Percentiles rank a stretch among this genome's conserved stretches.
phyloP scores from a whole-genome alignment of 2,329 filamentous ascomycete genomes.

The Fusarium tjaetaba region DNA sequence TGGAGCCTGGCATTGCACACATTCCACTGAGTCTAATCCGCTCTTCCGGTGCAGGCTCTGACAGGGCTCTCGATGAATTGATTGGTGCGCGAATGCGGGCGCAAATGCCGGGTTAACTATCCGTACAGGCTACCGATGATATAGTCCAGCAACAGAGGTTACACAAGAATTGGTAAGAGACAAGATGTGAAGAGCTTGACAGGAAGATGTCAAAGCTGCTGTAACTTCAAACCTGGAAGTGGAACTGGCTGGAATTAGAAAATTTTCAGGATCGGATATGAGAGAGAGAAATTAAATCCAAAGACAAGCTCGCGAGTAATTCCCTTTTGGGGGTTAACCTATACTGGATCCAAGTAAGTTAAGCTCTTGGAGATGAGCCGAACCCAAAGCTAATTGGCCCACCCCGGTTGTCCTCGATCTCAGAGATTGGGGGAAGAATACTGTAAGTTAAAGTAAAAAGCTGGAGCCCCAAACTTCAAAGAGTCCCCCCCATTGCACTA shows the following conservation, averaged over 20 bases:
- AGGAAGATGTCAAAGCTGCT: background rate
- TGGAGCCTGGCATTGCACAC: constrained; percentile 7
- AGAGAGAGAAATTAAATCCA: background rate
- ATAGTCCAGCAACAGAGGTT: constrained; percentile 31
- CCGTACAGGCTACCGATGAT: constrained; percentile 15
- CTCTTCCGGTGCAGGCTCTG: constrained; percentile 12
- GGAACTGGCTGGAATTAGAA: background rate
- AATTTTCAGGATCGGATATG: background rate
- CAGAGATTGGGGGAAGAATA: constrained; percentile 21
- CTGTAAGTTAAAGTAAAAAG: background rate
- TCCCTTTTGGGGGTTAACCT: background rate
- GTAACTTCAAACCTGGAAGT: background rate
- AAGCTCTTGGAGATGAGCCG: background rate
- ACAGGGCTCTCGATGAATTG: constrained; percentile 11
- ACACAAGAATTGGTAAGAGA: constrained; percentile 12
- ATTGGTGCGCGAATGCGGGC: constrained; percentile 35
- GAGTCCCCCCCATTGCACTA: constrained; percentile 2
- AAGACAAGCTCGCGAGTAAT: background rate
- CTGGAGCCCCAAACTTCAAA: constrained; percentile 21
- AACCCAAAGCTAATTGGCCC: background rate
- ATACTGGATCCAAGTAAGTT: background rate
- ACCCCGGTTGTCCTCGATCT: constrained; percentile 11
- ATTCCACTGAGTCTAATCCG: constrained; percentile 19
- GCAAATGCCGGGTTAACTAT: constrained; percentile 11
- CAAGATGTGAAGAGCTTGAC: background rate